A percentile compares a stretch with the other conserved stretches of the same genome.
Evolutionary conservation across 352 stramenopile species (phyloP).

Genomic region (Thraustochytrium sp.): DNA sequence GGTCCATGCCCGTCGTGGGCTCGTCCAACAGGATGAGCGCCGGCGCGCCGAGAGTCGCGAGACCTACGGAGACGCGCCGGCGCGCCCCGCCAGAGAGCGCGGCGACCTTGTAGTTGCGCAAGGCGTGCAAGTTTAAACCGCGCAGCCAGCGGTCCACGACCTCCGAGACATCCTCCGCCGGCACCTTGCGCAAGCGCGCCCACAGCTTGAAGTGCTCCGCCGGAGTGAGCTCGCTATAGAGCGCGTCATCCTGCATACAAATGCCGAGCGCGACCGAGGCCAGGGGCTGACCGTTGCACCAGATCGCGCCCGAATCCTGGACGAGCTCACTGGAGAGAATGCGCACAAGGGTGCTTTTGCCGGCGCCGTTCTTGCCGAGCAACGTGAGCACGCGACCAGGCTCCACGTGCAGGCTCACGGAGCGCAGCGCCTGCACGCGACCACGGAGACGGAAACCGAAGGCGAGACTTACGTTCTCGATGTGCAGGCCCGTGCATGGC

Average conservation of each 20-base stretch:
- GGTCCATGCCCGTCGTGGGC: slow-evolving; percentile 85
- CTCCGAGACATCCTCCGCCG: slow-evolving; percentile 1
- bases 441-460: neutral
- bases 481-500: neutral
- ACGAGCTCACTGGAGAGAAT: neutral
- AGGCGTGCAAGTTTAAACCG: neutral
- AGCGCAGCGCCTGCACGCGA: neutral
- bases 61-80: slow-evolving; percentile 66
- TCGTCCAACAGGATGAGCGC: slow-evolving; percentile 72
- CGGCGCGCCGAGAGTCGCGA: slow-evolving; percentile 62
- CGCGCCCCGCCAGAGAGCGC: slow-evolving; percentile 60
- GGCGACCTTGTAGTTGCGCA: neutral
- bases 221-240: neutral
- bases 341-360: neutral
- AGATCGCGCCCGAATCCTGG: neutral
- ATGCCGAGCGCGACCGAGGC: neutral
- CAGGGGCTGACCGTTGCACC: neutral
- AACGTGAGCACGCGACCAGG: neutral
- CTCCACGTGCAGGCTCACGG: neutral
- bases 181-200: neutral
- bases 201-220: neutral
- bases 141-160: slow-evolving; percentile 7
- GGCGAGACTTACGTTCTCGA: neutral
- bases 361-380: slow-evolving; percentile 28
- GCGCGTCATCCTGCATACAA: slow-evolving; percentile 15